These are phyloP conservation scores for Erodium texanum DNA, from an alignment of 441 rosid genomes.

Conservation along the genomic window DNA sequence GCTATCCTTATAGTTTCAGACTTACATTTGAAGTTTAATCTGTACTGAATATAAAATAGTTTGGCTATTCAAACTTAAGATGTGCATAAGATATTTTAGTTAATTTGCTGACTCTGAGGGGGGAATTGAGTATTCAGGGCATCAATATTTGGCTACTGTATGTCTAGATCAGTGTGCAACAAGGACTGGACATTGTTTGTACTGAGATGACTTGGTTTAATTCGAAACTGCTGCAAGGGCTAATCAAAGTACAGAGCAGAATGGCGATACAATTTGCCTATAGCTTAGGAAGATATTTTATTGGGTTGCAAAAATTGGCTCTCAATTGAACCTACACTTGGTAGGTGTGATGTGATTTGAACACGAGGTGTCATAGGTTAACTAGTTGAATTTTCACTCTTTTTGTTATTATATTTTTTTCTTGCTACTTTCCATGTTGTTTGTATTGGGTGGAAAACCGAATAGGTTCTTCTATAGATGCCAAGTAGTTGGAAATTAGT, in stretches of 20 bases:
- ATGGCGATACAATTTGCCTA: not conserved
- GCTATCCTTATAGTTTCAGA: no score
- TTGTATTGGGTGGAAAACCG: not conserved
- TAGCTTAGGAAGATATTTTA: not conserved
- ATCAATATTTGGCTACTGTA: no score
- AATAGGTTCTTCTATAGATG: not conserved
- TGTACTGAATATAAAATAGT: no score
- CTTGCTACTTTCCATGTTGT: not conserved
- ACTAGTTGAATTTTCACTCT: not conserved
- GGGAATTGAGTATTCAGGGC: no score
- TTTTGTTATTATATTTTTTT: not conserved
- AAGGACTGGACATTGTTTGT: no score
- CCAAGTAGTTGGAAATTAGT: not conserved
- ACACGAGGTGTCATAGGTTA: not conserved
- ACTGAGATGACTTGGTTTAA: no score
- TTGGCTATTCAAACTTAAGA: no score
- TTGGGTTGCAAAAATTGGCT: not conserved
- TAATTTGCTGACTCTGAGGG: no score
- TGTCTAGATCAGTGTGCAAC: no score
- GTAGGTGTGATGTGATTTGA: not conserved
- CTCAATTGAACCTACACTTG: constrained; percentile 3
- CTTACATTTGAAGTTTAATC: no score
- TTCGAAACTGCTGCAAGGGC: not conserved
- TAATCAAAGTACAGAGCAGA: not conserved
- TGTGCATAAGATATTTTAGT: no score